phyloP scores from a whole-genome alignment of 768 basidiomycete species.

The Crassisporium funariophilum region DNA sequence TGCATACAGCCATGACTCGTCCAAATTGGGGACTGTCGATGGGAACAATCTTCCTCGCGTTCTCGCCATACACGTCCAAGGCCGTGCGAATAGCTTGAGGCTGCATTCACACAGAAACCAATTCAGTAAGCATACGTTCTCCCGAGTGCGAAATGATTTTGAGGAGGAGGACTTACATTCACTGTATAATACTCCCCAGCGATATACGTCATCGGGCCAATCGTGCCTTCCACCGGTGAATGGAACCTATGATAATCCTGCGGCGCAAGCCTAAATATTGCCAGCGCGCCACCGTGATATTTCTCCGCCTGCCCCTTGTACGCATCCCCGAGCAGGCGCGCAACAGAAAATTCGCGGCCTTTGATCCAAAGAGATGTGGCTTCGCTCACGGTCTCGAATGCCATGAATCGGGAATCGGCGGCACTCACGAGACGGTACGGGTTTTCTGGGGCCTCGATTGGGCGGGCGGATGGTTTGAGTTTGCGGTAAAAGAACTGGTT shows the following conservation, averaged over 20 bases:
- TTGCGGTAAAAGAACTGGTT: conserved; percentile 93
- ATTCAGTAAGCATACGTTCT: conserved; percentile 2
- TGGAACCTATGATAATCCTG: conserved; percentile 98
- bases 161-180: conserved; percentile 56
- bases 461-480: conserved; percentile 82
- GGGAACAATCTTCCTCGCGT: conserved; percentile 88
- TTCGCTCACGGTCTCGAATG: conserved; percentile 82
- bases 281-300: conserved; percentile 81
- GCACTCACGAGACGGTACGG: conserved; percentile 79
- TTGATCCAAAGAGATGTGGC: conserved; percentile 97
- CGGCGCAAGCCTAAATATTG: conserved; percentile 89
- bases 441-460: conserved; percentile 70
- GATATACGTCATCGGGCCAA: conserved; percentile 84
- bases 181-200: conserved; percentile 96
- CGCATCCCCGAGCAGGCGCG: conserved; percentile 74
- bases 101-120: conserved; percentile 34
- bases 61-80: conserved; percentile 94
- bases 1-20: conserved; percentile 86
- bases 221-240: conserved; percentile 78
- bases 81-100: conserved; percentile 92
- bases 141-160: background rate
- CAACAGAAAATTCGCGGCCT: conserved; percentile 88
- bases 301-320: conserved; percentile 71
- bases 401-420: conserved; percentile 98
- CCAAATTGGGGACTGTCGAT: conserved; percentile 92